Evolutionary conservation across 495 filamentous ascomycete genomes (phyloP).

Genomic region (Astrothelium macrocarpum): DNA sequence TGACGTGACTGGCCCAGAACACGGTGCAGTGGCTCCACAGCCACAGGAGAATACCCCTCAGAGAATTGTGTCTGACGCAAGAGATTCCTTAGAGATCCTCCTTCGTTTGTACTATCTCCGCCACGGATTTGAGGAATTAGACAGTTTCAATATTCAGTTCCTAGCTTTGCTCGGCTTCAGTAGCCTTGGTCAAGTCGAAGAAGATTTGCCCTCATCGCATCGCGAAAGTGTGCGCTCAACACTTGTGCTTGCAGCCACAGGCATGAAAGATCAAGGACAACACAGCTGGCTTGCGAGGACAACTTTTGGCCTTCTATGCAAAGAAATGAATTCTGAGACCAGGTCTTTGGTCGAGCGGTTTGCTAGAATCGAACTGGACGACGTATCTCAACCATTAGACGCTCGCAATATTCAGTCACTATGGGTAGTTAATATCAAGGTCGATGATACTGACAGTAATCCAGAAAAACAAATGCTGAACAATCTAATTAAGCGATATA

Average conservation of each 20-base stretch:
- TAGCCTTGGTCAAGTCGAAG: neutral
- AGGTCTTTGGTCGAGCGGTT: too few species aligned
- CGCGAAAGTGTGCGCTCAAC: neutral
- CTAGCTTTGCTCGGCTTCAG: neutral
- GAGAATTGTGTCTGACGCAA: neutral
- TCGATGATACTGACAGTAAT: neutral
- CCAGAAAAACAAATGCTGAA: neutral
- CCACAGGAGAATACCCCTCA: too few species aligned
- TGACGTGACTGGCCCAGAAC: too few species aligned
- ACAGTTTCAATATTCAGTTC: neutral
- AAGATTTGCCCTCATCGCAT: neutral
- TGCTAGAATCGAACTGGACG: neutral
- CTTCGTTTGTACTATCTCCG: constrained; percentile 7
- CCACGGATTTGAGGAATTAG: neutral
- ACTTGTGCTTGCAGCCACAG: neutral
- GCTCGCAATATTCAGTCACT: neutral
- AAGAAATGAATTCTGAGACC: neutral
- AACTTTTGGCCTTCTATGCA: neutral
- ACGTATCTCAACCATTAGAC: neutral
- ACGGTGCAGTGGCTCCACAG: too few species aligned
- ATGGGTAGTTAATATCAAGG: too few species aligned
- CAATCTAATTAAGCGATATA: neutral
- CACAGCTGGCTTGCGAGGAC: neutral
- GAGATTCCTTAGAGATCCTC: neutral
- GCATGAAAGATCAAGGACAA: neutral